Evolutionary conservation across 2,329 filamentous ascomycete genomes (phyloP).

Genomic region (Phyllosticta citrichinensis): DNA sequence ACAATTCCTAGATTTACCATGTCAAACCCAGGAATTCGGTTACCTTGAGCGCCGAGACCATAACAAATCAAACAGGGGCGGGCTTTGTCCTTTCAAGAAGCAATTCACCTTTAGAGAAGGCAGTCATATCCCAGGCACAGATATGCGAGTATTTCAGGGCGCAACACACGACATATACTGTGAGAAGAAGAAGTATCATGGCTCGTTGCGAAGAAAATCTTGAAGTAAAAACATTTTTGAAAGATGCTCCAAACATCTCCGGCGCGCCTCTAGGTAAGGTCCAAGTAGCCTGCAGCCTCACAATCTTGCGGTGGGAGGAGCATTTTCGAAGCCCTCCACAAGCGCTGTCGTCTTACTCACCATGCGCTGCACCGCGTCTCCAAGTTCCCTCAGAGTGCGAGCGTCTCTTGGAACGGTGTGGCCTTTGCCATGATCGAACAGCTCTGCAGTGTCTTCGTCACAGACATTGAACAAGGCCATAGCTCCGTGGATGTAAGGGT

Average conservation of each 20-base stretch:
- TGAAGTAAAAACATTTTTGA: neutral
- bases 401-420: slow-evolving; percentile 45
- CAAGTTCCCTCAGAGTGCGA: slow-evolving; percentile 22
- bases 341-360: neutral
- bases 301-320: neutral
- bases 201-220: no score
- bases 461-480: slow-evolving; percentile 54
- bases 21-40: no score
- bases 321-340: neutral
- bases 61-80: no score
- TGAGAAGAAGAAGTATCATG: no score
- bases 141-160: no score
- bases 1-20: no score
- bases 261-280: neutral
- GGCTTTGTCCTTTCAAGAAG: no score
- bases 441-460: slow-evolving; percentile 46
- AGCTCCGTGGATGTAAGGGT: slow-evolving; percentile 52
- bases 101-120: no score
- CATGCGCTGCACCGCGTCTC: slow-evolving; percentile 16
- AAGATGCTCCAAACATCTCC: neutral
- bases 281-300: neutral
- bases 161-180: no score
- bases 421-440: slow-evolving; percentile 58
- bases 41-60: no score
- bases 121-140: no score